phyloP scores from a whole-genome alignment of 73 alveolate genomes.

The Paramecium pentaurelia region DNA sequence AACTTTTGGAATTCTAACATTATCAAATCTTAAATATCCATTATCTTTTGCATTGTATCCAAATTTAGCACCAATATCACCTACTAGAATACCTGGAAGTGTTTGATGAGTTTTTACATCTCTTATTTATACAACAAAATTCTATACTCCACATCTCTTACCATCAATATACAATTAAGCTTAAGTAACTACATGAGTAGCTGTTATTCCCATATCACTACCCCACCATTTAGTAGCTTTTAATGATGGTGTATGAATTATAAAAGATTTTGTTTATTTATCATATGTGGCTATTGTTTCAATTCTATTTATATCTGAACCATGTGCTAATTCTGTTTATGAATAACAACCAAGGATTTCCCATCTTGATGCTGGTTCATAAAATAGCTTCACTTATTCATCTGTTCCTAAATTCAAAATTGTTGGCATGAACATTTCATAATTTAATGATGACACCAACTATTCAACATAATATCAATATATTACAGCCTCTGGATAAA shows the following conservation, averaged over 20 bases:
- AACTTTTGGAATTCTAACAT: constrained; percentile 81
- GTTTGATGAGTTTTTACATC: constrained; percentile 78
- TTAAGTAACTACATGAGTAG: constrained; percentile 76
- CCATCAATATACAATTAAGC: constrained; percentile 82
- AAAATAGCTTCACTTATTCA: constrained; percentile 23
- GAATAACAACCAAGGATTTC: constrained; percentile 79
- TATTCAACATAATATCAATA: background rate
- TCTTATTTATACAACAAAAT: constrained; percentile 78
- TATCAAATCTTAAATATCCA: constrained; percentile 76
- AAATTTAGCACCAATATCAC: constrained; percentile 87
- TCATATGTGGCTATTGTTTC: constrained; percentile 80
- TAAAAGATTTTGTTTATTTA: constrained; percentile 69
- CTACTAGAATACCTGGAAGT: constrained; percentile 80
- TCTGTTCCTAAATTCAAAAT: constrained; percentile 10
- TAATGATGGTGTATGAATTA: constrained; percentile 71
- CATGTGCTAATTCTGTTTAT: constrained; percentile 87
- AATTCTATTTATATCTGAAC: constrained; percentile 79
- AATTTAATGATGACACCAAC: constrained; percentile 38
- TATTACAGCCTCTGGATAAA: constrained; percentile 34
- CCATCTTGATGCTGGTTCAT: constrained; percentile 52
- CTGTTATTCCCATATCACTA: constrained; percentile 76
- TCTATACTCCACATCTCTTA: constrained; percentile 74
- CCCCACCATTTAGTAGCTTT: constrained; percentile 89
- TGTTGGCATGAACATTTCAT: constrained; percentile 61
- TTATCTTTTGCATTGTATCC: constrained; percentile 81